phyloP scores from a whole-genome alignment of 2,329 filamentous ascomycete species.

The Didymella sp. region DNA sequence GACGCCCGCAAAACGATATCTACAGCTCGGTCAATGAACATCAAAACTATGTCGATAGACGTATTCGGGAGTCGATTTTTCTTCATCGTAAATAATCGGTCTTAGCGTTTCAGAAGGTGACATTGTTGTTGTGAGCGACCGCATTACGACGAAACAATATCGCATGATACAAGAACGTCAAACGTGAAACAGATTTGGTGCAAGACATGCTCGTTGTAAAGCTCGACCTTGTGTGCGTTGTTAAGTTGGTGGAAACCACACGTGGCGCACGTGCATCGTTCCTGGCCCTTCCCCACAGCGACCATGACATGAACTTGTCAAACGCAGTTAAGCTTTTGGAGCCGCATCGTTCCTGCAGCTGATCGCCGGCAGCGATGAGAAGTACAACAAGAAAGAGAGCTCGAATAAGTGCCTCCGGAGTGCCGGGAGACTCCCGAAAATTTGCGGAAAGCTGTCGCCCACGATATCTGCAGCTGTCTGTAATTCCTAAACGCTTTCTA shows the following conservation, averaged over 20 bases:
- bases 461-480: conserved; percentile 6
- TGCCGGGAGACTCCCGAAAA: conserved; percentile 42
- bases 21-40: background rate
- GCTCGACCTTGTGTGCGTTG: conserved; percentile 12
- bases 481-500: conserved; percentile 1
- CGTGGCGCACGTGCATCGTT: conserved; percentile 37
- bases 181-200: background rate
- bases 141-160: background rate
- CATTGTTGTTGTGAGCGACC: background rate
- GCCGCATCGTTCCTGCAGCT: conserved; percentile 47
- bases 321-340: conserved; percentile 42
- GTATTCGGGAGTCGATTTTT: background rate
- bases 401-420: conserved; percentile 20
- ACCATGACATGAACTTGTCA: conserved; percentile 22
- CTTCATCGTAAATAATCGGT: background rate
- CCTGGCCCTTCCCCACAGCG: conserved; percentile 21
- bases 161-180: background rate
- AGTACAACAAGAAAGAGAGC: conserved; percentile 23
- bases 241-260: conserved; percentile 18
- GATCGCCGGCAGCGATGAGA: conserved; percentile 41
- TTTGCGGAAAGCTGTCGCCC: conserved; percentile 18
- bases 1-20: background rate
- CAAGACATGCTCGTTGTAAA: background rate
- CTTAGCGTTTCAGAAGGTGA: background rate
- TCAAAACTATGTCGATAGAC: background rate